Conservation (phyloP, 2,329 filamentous ascomycete genomes). For the Knoxdaviesia proteae region DNA sequence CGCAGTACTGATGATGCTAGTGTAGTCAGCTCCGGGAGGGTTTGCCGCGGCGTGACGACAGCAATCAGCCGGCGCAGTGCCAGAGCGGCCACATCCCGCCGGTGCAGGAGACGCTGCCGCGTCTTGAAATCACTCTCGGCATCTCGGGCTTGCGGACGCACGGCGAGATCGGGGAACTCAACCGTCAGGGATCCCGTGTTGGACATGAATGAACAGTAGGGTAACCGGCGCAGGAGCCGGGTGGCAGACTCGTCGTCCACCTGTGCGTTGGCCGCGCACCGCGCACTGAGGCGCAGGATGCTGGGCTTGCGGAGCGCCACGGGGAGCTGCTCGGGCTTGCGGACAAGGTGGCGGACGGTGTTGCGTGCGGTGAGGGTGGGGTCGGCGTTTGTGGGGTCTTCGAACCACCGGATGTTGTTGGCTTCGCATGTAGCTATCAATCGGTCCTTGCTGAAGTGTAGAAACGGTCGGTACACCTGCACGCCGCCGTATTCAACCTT, state of each 20-base stretch:
- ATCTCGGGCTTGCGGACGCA: too few relatives aligned
- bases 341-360: conserved; percentile 48
- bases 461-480: conserved; percentile 44
- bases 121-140: too few relatives aligned
- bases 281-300: conserved; percentile 38
- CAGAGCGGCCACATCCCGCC: conserved; percentile 18
- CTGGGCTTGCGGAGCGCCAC: conserved; percentile 43
- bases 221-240: conserved; percentile 14
- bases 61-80: conserved; percentile 25
- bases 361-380: conserved; percentile 61
- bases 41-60: conserved; percentile 27
- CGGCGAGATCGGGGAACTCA: conserved; percentile 18
- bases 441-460: conserved; percentile 49
- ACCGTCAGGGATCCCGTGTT: conserved; percentile 26
- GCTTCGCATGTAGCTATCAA: conserved; percentile 55
- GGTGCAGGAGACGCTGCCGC: too few relatives aligned
- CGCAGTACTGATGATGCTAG: conserved; percentile 24
- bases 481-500: conserved; percentile 44
- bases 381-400: conserved; percentile 69
- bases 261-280: conserved; percentile 22
- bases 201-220: conserved; percentile 14
- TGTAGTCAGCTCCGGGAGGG: conserved; percentile 18
- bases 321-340: conserved; percentile 36
- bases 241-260: conserved; percentile 30
- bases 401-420: conserved; percentile 53